These are phyloP conservation scores for Trapa incisa DNA, from an alignment of 345 rosid species.

Conservation along the genomic window DNA sequence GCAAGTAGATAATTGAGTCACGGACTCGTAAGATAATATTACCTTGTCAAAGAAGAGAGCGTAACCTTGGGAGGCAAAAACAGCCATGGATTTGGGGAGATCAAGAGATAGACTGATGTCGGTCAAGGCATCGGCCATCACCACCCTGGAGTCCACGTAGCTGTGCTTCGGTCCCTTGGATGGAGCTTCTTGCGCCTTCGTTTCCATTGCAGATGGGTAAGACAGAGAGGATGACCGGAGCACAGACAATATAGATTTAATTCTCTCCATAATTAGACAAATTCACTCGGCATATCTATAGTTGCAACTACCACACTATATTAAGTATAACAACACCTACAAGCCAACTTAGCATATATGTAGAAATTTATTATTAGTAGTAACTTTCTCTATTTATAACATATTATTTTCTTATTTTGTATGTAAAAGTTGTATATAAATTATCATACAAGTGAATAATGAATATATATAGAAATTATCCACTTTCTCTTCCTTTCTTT, in stretches of 20 bases:
- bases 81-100: constrained; percentile 22
- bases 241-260: constrained; percentile 34
- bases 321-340: too few relatives aligned
- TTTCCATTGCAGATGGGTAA: constrained; percentile 59
- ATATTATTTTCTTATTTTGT: too few relatives aligned
- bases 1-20: background rate
- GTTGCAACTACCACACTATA: too few relatives aligned
- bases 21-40: background rate
- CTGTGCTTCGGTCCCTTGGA: constrained; percentile 53
- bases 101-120: constrained; percentile 41
- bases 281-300: too few relatives aligned
- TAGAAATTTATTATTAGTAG: too few relatives aligned
- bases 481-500: too few relatives aligned
- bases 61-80: constrained; percentile 38
- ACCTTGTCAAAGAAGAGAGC: constrained; percentile 73
- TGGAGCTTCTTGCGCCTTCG: constrained; percentile 46
- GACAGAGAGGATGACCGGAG: constrained; percentile 37
- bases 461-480: too few relatives aligned
- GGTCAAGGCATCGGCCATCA: constrained; percentile 38
- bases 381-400: too few relatives aligned
- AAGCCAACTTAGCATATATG: too few relatives aligned
- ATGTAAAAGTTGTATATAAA: too few relatives aligned
- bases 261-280: too few relatives aligned
- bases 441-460: too few relatives aligned
- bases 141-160: constrained; percentile 52